A percentile compares a stretch with the other conserved stretches of the same genome.
Evolutionary conservation across 148 eudicot genomes (phyloP).

Genomic region (Selenicereus undatus): DNA sequence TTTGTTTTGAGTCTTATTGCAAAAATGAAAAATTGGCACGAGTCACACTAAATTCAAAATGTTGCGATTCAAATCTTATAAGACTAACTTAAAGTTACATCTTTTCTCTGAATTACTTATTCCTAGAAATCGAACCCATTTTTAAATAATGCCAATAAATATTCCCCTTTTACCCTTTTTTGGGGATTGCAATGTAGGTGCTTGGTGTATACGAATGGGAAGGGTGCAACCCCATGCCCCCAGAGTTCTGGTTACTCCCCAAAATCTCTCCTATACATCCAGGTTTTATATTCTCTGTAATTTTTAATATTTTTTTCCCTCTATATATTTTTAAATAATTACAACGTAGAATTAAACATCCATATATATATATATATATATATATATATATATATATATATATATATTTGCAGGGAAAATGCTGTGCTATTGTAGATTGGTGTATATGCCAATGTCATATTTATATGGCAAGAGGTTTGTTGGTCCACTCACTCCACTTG

Average conservation of each 20-base stretch:
- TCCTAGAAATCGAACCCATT: too few species aligned
- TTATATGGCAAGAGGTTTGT: slow-evolving; percentile 66
- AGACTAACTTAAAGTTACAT: too few species aligned
- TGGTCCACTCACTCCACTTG: slow-evolving; percentile 40
- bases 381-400: too few species aligned
- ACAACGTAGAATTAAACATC: background rate
- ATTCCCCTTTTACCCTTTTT: too few species aligned
- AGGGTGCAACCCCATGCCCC: slow-evolving; percentile 68
- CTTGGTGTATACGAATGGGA: slow-evolving; percentile 67
- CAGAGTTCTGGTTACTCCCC: slow-evolving; percentile 69
- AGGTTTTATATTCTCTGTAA: slow-evolving; percentile 19
- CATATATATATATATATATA: too few species aligned
- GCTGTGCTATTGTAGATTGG: slow-evolving; percentile 57
- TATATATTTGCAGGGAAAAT: slow-evolving; percentile 40
- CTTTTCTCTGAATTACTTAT: too few species aligned
- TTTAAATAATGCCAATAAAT: too few species aligned
- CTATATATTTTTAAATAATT: background rate
- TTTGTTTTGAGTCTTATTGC: too few species aligned
- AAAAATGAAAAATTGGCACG: too few species aligned
- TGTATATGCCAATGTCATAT: slow-evolving; percentile 72
- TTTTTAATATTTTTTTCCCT: background rate
- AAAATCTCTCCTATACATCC: slow-evolving; percentile 54
- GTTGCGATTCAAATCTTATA: too few species aligned
- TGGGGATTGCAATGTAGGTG: slow-evolving; percentile 26
- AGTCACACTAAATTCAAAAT: too few species aligned